A percentile compares a stretch with the other conserved stretches of the same genome.
Conservation (phyloP, 768 basidiomycete species). For the Pleurotus eryngii region DNA sequence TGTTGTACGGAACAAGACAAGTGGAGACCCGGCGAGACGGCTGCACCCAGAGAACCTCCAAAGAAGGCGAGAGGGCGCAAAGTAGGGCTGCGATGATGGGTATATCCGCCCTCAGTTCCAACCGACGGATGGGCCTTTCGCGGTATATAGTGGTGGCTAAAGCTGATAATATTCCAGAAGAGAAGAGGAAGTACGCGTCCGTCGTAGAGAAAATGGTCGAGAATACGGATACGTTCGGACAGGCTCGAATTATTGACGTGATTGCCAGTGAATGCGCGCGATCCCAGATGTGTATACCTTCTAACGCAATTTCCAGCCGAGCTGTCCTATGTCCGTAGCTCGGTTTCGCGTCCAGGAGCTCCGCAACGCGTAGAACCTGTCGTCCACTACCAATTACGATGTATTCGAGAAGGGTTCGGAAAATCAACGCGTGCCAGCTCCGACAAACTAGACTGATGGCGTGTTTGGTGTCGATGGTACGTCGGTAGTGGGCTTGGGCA, state of each 20-base stretch:
- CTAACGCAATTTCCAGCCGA: slow-evolving; percentile 23
- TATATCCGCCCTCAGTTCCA: slow-evolving; percentile 17
- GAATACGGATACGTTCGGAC: slow-evolving; percentile 21
- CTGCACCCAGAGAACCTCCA: slow-evolving; percentile 21
- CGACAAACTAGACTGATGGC: slow-evolving; percentile 19
- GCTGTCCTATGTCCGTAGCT: slow-evolving; percentile 14
- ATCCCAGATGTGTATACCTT: slow-evolving; percentile 19
- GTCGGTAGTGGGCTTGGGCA: slow-evolving; percentile 13
- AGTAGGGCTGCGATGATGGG: slow-evolving; percentile 9
- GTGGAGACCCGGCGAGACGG: slow-evolving; percentile 9
- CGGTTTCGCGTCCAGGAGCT: slow-evolving; percentile 4
- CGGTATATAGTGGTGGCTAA: slow-evolving; percentile 8
- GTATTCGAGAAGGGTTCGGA: slow-evolving; percentile 17
- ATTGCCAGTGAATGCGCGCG: slow-evolving; percentile 17
- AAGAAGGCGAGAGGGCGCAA: slow-evolving; percentile 5
- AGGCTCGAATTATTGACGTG: slow-evolving; percentile 16
- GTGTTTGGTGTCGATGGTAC: slow-evolving; percentile 17
- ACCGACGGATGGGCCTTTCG: slow-evolving; percentile 14
- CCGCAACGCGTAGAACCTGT: slow-evolving; percentile 16
- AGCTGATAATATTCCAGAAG: slow-evolving; percentile 1
- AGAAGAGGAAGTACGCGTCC: slow-evolving; percentile 11
- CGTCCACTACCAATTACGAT: slow-evolving; percentile 18
- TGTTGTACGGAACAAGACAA: neutral
- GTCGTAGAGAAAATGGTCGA: slow-evolving; percentile 18
- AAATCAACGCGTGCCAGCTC: slow-evolving; percentile 16